Percentiles rank a stretch among this genome's conserved stretches.
Conservation (phyloP, 306 rosid species). For the Sphenostylis stenocarpa region DNA sequence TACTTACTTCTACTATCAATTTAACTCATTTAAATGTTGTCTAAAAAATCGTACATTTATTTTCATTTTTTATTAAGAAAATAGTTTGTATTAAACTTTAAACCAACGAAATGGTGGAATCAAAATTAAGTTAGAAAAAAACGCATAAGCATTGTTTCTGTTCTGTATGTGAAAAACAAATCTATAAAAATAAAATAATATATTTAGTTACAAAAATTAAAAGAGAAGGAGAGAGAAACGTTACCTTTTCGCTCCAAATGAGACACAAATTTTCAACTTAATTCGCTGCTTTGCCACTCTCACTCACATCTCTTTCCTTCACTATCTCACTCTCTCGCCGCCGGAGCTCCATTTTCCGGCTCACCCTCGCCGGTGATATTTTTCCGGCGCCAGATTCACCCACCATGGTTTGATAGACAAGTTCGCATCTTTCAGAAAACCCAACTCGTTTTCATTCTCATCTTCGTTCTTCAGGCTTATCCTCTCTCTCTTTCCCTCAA, state of each 20-base stretch:
- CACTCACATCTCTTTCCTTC: not conserved
- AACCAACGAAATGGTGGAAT: not conserved
- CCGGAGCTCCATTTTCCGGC: constrained; percentile 30
- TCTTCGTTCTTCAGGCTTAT: not conserved
- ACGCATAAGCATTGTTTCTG: not conserved
- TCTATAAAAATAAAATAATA: not conserved
- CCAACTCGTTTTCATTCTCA: constrained; percentile 4
- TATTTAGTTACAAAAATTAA: not conserved
- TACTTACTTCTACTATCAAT: no score
- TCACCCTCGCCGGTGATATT: constrained; percentile 24
- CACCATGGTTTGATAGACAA: constrained; percentile 16
- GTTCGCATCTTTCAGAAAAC: not conserved
- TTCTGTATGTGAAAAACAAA: not conserved
- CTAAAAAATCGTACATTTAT: not conserved
- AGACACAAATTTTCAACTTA: constrained; percentile 36
- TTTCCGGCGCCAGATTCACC: not conserved
- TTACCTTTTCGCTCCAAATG: constrained; percentile 43
- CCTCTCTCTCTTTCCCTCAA: not conserved
- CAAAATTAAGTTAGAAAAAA: not conserved
- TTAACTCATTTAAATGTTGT: no score
- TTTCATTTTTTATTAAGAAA: not conserved
- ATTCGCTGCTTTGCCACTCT: constrained; percentile 16
- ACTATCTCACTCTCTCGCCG: not conserved
- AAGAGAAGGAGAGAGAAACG: constrained; percentile 17
- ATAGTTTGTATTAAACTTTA: not conserved